A percentile compares a stretch with the other conserved stretches of the same genome.
Evolutionary conservation across 129 eudicot species (phyloP).

Genomic region (Chrysanthemum lavandulifolium): DNA sequence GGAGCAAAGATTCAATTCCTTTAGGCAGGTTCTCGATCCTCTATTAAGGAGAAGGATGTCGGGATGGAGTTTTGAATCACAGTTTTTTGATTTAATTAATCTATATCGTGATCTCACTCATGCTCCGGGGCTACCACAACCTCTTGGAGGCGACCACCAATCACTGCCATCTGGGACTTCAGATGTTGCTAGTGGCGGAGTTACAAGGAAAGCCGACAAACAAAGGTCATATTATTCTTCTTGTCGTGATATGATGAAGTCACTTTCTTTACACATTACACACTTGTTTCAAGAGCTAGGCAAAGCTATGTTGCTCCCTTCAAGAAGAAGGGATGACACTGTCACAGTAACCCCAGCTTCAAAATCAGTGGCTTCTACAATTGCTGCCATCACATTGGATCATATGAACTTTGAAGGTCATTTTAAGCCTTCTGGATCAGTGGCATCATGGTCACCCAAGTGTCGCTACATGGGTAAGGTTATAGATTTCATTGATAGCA

Average conservation of each 20-base stretch:
- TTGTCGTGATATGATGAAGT: constrained; percentile 81
- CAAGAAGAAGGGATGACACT: constrained; percentile 86
- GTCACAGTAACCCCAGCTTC: constrained; percentile 76
- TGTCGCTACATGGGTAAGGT: constrained; percentile 94
- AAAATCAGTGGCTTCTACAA: constrained; percentile 76
- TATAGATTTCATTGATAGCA: constrained; percentile 73
- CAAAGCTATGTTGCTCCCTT: constrained; percentile 82
- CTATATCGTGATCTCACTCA: constrained; percentile 79
- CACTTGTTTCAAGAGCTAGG: constrained; percentile 96
- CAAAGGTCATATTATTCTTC: constrained; percentile 74
- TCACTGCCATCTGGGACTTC: constrained; percentile 45
- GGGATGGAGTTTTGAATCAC: constrained; percentile 93
- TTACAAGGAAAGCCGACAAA: constrained; percentile 53
- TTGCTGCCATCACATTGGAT: constrained; percentile 69
- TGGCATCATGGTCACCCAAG: constrained; percentile 73
- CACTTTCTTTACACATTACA: constrained; percentile 75
- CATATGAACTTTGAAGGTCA: constrained; percentile 85
- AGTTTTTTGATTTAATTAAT: constrained; percentile 81
- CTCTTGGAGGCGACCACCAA: constrained; percentile 48
- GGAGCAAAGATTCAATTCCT: constrained; percentile 74
- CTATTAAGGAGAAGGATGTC: constrained; percentile 78
- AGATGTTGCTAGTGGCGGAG: constrained; percentile 40
- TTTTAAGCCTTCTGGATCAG: constrained; percentile 66
- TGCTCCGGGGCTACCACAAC: constrained; percentile 66
- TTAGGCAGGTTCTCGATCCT: constrained; percentile 93